Evolutionary conservation across 192 early-diverging fungal species (phyloP), one percentile per base, ranked within the genome.

Genomic region (Pilaira anomala): DNA sequence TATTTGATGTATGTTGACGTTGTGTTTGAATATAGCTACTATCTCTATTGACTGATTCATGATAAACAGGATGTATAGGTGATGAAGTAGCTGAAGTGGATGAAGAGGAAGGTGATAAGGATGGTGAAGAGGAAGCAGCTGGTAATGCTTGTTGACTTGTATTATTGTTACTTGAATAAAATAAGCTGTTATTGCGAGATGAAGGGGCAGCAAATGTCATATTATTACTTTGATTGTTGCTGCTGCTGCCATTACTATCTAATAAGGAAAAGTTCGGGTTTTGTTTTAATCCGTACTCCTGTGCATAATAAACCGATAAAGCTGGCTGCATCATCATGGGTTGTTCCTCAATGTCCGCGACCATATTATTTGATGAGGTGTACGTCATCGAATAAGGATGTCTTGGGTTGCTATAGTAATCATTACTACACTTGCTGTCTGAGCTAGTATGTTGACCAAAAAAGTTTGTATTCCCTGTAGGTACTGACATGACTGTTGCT

Each of bases 231-330:
- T 55, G 28, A 36, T 55, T 55, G 30, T n/a, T 55, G 53, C 26
- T n/a, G n/a, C n/a, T n/a, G n/a, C n/a, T n/a, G n/a, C n/a, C n/a
- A n/a, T n/a, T n/a, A n/a, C n/a, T 26, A 19, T 36, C 53, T 30
- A 19, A 21, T n/a, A 11, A 28, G 26, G 5, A 16, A 28, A 26
- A 33, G n/a, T 55, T 22, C 14, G 56, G 18, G 41, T 58, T 58
- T 58, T 58, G 56, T 58, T 58, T 58, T 42, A 58, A 21, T 40
- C 56, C 40, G 40, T 58, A 58, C 29, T 58, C 56, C 29, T 58
- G 33, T 24, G 56, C 29, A 22, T 58, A 58, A 58, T 58, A 58
- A 30, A 55, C 53, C 53, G 53, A 55, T 58, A 58, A 21, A 24
- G 56, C 13, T 22, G 56, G 40, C 19, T 58, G 56, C 56, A 58